Evolutionary conservation across 192 early-diverging fungal genomes (phyloP).

Genomic region (Backusella tarrabulga): DNA sequence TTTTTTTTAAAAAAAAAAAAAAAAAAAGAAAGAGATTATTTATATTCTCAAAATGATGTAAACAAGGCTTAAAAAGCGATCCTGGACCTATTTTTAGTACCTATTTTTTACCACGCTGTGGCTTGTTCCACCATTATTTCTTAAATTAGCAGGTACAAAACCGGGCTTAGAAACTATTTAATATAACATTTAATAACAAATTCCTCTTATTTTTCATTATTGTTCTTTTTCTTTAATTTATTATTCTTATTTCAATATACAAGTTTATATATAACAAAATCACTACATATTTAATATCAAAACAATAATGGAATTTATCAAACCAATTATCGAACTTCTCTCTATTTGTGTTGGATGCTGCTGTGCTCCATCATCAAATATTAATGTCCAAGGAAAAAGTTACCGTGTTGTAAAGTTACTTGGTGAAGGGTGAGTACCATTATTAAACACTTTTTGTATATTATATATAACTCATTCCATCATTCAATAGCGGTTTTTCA

Average conservation of each 20-base stretch:
- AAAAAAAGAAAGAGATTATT: neutral
- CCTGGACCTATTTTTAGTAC: neutral
- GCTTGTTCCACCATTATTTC: neutral
- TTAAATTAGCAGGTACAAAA: neutral
- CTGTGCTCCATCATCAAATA: slow-evolving; percentile 23
- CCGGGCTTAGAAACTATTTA: neutral
- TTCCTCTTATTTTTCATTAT: neutral
- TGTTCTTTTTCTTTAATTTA: neutral
- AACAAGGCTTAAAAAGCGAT: neutral
- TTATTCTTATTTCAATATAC: neutral
- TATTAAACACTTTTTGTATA: neutral
- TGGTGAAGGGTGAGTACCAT: slow-evolving; percentile 57
- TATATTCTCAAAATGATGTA: neutral
- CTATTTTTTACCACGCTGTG: neutral
- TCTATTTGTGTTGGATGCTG: neutral
- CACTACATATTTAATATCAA: neutral
- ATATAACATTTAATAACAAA: neutral
- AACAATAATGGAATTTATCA: neutral
- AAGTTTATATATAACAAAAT: neutral
- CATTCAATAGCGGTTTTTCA: slow-evolving; percentile 58
- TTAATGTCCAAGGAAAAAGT: slow-evolving; percentile 51
- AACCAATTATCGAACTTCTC: neutral
- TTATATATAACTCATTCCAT: neutral
- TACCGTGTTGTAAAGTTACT: slow-evolving; percentile 59
- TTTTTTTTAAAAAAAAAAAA: neutral